Evolutionary conservation across 768 basidiomycete species (phyloP), one percentile per base, ranked within the genome.

Genomic region (Auricularia heimuer): DNA sequence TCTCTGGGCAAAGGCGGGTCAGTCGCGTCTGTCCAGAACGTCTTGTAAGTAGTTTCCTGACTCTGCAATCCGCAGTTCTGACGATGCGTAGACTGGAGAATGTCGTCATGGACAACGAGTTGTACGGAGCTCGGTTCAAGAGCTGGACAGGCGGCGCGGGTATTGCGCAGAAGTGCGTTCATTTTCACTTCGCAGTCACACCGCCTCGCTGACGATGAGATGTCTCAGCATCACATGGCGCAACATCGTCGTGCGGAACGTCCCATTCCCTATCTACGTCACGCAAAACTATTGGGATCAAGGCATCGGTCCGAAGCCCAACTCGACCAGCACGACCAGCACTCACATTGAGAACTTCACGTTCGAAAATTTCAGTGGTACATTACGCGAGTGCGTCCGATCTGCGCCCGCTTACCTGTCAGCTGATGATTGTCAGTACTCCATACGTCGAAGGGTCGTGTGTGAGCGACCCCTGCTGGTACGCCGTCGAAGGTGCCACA

Each of bases 241-340:
- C 66, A 81, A 85, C 66, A 86, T 86, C 65, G 68, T 69, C 1
- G 82, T 86, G 69, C 68, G 73, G 39, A 77, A 82, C 56, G 84
- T 85, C 7, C 77, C 77, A 3, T 83, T 85, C 72, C 85, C 85
- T 83, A 86, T 85, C 39, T 85, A 82, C 67, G 74, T 85, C 16
- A 86, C 85, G 1, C 85, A 86, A 71, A 87, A 85, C 73, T 87
- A 87, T 68, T 85, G 82, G 83, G 83, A 87, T 66, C 85, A 86
- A 72, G 78, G 71, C 75, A 62, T 76, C 60, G 82, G 82, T 16
- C 75, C 82, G 1, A 69, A 70, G 16, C 82, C 83, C 7, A 82
- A 80, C 67, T 62, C 74, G 2, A 78, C 79, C 2, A 75, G 70
- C 63, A 69, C 70, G 4, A 85, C 82, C 71, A 83, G 82, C 68